A percentile compares a stretch with the other conserved stretches of the same genome.
Evolutionary conservation across 2,329 filamentous ascomycete genomes (phyloP).

Genomic region (Aureobasidium sp.): DNA sequence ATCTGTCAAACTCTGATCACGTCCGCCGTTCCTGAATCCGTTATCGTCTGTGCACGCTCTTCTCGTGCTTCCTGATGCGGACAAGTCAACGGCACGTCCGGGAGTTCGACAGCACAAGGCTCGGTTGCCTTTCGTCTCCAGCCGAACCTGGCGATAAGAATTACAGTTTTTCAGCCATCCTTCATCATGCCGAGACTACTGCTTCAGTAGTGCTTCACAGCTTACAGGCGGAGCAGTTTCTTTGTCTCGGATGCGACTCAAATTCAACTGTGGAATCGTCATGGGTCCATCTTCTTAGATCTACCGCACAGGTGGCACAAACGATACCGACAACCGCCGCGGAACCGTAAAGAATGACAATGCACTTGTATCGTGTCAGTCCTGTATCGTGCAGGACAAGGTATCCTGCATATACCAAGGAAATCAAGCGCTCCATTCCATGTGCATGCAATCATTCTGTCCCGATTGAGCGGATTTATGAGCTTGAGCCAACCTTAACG

Average conservation of each 20-base stretch:
- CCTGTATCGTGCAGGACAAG: background rate
- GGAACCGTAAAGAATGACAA: background rate
- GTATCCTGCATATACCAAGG: background rate
- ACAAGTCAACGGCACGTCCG: slow-evolving; percentile 6
- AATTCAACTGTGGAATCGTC: background rate
- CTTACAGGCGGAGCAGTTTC: background rate
- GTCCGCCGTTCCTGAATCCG: background rate
- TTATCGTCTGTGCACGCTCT: slow-evolving; percentile 4
- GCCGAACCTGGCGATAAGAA: slow-evolving; percentile 1
- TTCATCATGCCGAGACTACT: slow-evolving; percentile 3
- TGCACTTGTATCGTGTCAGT: slow-evolving; percentile 3
- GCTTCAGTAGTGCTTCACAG: background rate
- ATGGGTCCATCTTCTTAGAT: background rate
- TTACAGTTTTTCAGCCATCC: slow-evolving; percentile 5
- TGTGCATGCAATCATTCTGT: background rate
- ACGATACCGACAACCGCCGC: background rate
- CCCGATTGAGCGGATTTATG: background rate
- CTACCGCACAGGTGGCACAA: background rate
- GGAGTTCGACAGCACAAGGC: background rate
- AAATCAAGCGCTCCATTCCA: background rate
- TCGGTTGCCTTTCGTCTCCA: slow-evolving; percentile 1
- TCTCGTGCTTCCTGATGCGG: background rate
- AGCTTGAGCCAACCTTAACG: slow-evolving; percentile 7
- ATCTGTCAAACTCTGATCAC: slow-evolving; percentile 14
- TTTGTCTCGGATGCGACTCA: slow-evolving; percentile 3